phyloP scores from a whole-genome alignment of 768 basidiomycete genomes.

The Podaxis sp. region DNA sequence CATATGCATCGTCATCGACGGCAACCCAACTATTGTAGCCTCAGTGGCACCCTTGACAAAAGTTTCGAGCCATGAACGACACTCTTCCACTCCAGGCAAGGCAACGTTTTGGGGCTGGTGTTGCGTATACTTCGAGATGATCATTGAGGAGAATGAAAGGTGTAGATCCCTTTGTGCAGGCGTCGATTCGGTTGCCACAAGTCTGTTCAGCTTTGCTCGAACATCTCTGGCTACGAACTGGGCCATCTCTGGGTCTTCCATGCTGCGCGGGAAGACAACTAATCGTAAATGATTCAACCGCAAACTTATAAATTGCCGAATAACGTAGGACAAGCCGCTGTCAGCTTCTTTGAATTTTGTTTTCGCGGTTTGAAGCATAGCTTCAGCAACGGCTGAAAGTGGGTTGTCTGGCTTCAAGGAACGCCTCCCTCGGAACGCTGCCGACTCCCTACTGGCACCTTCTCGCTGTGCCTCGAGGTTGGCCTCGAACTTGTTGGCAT shows the following conservation, averaged over 20 bases:
- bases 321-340: constrained; percentile 53
- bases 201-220: constrained; percentile 67
- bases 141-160: constrained; percentile 74
- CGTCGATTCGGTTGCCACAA: constrained; percentile 48
- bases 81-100: constrained; percentile 31
- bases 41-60: constrained; percentile 64
- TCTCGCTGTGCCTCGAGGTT: constrained; percentile 73
- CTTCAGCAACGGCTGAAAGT: constrained; percentile 81
- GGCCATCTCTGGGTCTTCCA: constrained; percentile 76
- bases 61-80: constrained; percentile 56
- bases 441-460: constrained; percentile 78
- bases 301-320: constrained; percentile 76
- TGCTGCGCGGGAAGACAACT: constrained; percentile 76
- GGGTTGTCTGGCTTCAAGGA: constrained; percentile 76
- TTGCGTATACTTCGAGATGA: constrained; percentile 72
- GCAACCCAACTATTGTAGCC: constrained; percentile 77
- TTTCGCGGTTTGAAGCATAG: constrained; percentile 76
- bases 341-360: constrained; percentile 71
- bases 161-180: constrained; percentile 64
- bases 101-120: constrained; percentile 44
- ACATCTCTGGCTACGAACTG: constrained; percentile 71
- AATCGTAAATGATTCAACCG: constrained; percentile 63
- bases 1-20: constrained; percentile 84
- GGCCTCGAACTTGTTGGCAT: constrained; percentile 70
- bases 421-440: constrained; percentile 72